phyloP scores from a whole-genome alignment of 2,329 filamentous ascomycete species.

The Stagonosporopsis chrysanthemi region DNA sequence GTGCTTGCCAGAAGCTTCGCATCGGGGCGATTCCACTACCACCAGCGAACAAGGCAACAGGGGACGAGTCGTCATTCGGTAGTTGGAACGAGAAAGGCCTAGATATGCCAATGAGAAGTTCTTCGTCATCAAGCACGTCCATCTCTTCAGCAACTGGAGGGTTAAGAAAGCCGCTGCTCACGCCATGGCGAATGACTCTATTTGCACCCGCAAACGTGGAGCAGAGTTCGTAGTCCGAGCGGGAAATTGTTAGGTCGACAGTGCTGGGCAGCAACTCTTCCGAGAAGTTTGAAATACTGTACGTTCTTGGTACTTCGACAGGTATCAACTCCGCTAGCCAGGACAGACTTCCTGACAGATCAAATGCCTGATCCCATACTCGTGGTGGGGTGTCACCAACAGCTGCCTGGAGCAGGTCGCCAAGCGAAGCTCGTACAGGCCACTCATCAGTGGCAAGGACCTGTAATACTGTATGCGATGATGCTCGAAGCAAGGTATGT shows the following conservation, averaged over 20 bases:
- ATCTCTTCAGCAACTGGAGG: conserved; percentile 54
- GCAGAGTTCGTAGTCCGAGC: conserved; percentile 60
- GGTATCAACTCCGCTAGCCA: conserved; percentile 33
- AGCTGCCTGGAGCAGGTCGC: conserved; percentile 35
- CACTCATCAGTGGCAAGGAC: conserved; percentile 36
- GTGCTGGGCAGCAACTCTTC: conserved; percentile 61
- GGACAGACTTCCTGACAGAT: conserved; percentile 26
- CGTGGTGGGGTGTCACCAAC: conserved; percentile 30
- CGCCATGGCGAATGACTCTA: conserved; percentile 52
- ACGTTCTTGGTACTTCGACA: conserved; percentile 35
- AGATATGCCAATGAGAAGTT: conserved; percentile 61
- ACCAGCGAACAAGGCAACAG: conserved; percentile 63
- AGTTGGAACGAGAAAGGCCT: conserved; percentile 61
- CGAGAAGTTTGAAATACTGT: conserved; percentile 55
- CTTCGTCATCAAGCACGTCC: conserved; percentile 51
- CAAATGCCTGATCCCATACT: conserved; percentile 39
- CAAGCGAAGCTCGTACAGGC: conserved; percentile 34
- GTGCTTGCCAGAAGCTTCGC: conserved; percentile 36
- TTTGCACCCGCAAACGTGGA: conserved; percentile 32
- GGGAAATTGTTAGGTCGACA: conserved; percentile 61
- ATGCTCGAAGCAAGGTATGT: conserved; percentile 33
- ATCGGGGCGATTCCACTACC: conserved; percentile 38
- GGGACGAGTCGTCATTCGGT: conserved; percentile 59
- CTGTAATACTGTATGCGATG: conserved; percentile 31
- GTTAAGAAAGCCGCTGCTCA: conserved; percentile 64